Conservation (phyloP, 257 asterid species). For the Haberlea rhodopensis region DNA sequence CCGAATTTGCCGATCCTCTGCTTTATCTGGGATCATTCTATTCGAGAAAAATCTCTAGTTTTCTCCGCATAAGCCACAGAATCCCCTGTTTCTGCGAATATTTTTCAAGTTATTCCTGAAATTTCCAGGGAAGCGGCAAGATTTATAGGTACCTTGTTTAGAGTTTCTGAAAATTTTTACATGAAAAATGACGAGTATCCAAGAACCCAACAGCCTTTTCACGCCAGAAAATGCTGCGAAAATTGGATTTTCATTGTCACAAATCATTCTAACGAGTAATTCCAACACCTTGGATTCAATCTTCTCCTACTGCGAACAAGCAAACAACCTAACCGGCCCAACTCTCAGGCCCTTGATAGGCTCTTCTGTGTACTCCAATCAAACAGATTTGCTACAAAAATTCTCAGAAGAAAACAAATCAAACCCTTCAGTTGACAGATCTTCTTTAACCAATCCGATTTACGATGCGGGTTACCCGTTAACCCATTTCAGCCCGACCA, state of each 20-base stretch:
- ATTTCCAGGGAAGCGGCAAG: neutral
- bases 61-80: too few relatives aligned
- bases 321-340: conserved; percentile 21
- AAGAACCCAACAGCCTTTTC: neutral
- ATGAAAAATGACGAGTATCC: neutral
- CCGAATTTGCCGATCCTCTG: neutral
- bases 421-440: conserved; percentile 18
- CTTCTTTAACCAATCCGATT: conserved; percentile 20
- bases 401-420: conserved; percentile 42
- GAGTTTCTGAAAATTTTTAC: neutral
- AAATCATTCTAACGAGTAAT: neutral
- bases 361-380: conserved; percentile 63
- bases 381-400: conserved; percentile 58
- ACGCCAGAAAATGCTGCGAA: neutral
- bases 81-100: neutral
- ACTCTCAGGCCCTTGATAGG: conserved; percentile 50
- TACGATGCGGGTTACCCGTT: conserved; percentile 25
- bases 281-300: neutral
- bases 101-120: too few relatives aligned
- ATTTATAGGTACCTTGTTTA: neutral
- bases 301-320: conserved; percentile 50
- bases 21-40: too few relatives aligned
- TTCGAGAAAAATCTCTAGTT: too few relatives aligned
- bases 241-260: neutral
- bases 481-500: conserved; percentile 42